Evolutionary conservation across 805 yeast genomes (phyloP), one percentile per base, ranked within the genome.

Genomic region (Lipomyces yamadae): DNA sequence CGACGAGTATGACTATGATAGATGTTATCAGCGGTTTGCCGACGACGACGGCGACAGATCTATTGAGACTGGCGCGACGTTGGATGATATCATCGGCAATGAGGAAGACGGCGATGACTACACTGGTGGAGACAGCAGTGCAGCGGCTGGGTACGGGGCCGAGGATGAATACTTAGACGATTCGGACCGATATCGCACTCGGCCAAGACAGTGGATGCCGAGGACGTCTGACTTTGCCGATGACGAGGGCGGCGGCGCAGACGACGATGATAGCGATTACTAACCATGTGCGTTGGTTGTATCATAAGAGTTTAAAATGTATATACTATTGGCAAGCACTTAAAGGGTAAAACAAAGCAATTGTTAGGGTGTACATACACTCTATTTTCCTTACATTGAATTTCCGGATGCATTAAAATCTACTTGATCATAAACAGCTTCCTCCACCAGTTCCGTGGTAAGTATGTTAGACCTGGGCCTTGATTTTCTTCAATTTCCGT

Each of bases 41-140:
- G 71, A 67, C 42, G 70, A 66, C 58, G 71, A 68, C 64, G 71
- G 65, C 7, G 66, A 68, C 37, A 33, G 59, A 61, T 55, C 60
- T 34, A 30, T 13, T 34, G 56, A 56, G 15, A 29, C 55, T 39
- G 67, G 61, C 11, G 64, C 48, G 10, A 37, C 30, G 33, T 37
- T 52, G 45, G 56, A 55, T n/a, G 77, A 70, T 18, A 54, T 56
- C 8, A 66, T 65, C 45, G 69, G 45, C 30, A 37, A 18, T 15
- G 59, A n/a, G 5, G 63, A 15, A n/a, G 70, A 64, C 15, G 45
- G 54, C 18, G 57, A 56, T 30, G 59, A 35, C 3, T n/a, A 59
- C 35, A 24, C 50, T 32, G 24, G 70, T 63, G 57, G 60, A 35
- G 52, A 42, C 61, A 34, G 37, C 53, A 10, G 18, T 45, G 64